These are phyloP conservation scores for Ulota crispa DNA, from an alignment of 225 moss, liverwort and hornwort species.

Conservation along the genomic window DNA sequence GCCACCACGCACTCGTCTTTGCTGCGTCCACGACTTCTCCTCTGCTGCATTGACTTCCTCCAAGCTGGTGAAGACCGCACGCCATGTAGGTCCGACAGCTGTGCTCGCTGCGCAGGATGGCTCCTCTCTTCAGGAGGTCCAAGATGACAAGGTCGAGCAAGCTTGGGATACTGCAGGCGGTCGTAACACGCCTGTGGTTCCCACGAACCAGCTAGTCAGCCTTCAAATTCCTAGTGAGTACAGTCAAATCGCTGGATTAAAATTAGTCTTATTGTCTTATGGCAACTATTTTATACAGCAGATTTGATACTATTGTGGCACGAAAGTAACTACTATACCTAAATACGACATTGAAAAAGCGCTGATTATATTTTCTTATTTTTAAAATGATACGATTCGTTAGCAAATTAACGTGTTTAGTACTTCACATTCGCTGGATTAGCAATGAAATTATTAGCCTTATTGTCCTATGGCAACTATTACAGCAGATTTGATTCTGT, in stretches of 20 bases:
- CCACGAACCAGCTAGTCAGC: conserved; percentile 56
- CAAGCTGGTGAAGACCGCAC: background rate
- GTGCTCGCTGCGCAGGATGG: conserved; percentile 63
- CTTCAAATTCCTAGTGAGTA: conserved; percentile 77
- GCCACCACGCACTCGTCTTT: conserved; percentile 9
- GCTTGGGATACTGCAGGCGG: conserved; percentile 37
- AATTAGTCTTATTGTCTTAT: background rate
- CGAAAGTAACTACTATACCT: background rate
- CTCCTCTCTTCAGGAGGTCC: conserved; percentile 43
- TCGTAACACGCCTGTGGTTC: conserved; percentile 34
- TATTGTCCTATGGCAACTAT: too few relatives aligned
- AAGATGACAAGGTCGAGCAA: conserved; percentile 44
- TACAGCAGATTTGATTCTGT: too few relatives aligned
- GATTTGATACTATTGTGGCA: background rate
- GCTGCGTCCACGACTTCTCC: background rate
- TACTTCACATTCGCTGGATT: too few relatives aligned
- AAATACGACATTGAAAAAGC: background rate
- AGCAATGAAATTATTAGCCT: too few relatives aligned
- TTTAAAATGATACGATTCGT: background rate
- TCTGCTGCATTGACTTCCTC: background rate
- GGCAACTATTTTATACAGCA: background rate
- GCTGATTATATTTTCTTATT: background rate
- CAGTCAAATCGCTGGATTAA: background rate
- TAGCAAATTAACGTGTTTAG: background rate
- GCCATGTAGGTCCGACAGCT: conserved; percentile 23